phyloP scores from a whole-genome alignment of 257 asterid genomes.

The Anisodus acutangulus region DNA sequence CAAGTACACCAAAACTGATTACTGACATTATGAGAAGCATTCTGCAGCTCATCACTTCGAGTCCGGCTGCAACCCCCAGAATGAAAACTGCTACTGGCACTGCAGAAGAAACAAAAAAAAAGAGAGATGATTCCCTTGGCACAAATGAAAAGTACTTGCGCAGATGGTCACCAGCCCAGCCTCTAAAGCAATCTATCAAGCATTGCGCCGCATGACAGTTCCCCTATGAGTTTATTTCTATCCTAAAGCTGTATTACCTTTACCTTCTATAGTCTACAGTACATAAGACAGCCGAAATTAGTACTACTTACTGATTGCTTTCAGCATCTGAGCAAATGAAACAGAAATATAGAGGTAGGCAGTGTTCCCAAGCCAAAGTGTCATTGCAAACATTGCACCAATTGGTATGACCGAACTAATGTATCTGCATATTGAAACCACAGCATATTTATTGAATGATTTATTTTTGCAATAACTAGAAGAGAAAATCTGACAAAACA shows the following conservation, averaged over 20 bases:
- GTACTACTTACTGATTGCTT: constrained; percentile 85
- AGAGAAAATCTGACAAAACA: not conserved
- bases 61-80: constrained; percentile 95
- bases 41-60: constrained; percentile 76
- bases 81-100: constrained; percentile 99
- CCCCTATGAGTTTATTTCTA: not conserved
- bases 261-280: not conserved
- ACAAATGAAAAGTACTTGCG: constrained; percentile 12
- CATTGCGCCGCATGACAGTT: not conserved
- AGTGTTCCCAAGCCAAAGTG: constrained; percentile 99
- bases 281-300: not conserved
- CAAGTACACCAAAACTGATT: constrained; percentile 88
- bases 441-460: not conserved
- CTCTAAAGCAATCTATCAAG: not conserved
- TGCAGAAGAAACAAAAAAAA: constrained; percentile 44
- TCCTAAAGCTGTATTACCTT: not conserved
- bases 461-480: not conserved
- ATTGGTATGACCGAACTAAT: constrained; percentile 84
- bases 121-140: constrained; percentile 25
- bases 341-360: constrained; percentile 99
- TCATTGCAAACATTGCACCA: constrained; percentile 98
- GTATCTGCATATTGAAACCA: constrained; percentile 61
- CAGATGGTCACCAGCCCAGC: constrained; percentile 17
- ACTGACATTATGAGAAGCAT: constrained; percentile 57
- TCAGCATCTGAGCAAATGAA: constrained; percentile 97